Base-by-base conservation (phyloP, 208 protist genomes). In the Acanthamoeba rhysodes region DNA sequence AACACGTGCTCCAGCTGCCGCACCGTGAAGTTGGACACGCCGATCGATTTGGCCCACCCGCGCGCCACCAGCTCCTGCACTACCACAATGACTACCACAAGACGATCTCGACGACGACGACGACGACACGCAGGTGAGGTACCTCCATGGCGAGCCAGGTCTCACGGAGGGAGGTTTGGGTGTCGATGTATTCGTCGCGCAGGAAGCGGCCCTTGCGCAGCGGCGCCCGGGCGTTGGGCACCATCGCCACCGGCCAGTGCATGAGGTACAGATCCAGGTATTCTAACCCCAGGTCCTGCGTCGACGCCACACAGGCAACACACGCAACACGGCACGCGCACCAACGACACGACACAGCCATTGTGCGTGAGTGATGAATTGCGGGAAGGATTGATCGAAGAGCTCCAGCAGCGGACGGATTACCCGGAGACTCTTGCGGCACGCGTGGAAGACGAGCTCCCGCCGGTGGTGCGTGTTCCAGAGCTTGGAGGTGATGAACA, bases 401-500 rank as follows among this genome's bases (percentile, higher is more conserved):
- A 55, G 8, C 50, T 55, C 1, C 37, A 41, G 37, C 37, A 41
- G 37, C n/a, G 59, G 12, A 20, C 7, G 59, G 59, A 20, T 7
- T 41, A 76, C 68, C 29, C 1, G 68, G 16, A 87, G 41, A 45
- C 48, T 87, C 78, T 87, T 8, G 48, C 18, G 78, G 41, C 41
- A 50, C 12, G 78, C 78, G 45, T 87, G 27, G 10, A 53, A 29
- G 10, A 87, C 78, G 20, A 64, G 78, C 20, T 87, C 78, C 12
- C 14, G 34, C 6, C 50, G 41, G 41, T 87, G 78, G 78, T 62
- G 50, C 22, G 41, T 62, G 41, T 87, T 87, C 78, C 78, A 87
- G 32, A 87, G 78, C 78, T 87, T 87, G n/a, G 48, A 64, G 20
- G 78, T 87, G 78, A 87, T n/a, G 78, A 87, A 87, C 48, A 87